phyloP scores from a whole-genome alignment of 768 basidiomycete species.

The Termitomyces sp. region DNA sequence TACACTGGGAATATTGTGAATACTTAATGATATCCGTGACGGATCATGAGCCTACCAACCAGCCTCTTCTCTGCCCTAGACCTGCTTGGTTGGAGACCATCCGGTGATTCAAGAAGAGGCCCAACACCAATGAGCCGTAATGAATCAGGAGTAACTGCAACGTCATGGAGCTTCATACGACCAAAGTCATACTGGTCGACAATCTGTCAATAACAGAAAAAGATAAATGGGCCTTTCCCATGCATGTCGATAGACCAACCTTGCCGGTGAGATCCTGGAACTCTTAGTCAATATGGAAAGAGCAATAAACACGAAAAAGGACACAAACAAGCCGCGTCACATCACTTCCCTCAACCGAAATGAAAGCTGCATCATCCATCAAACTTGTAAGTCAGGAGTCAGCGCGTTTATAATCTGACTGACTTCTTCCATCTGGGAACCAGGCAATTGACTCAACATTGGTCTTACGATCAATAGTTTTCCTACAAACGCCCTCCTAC shows the following conservation, averaged over 20 bases:
- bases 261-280: constrained; percentile 54
- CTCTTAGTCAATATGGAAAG: constrained; percentile 5
- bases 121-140: constrained; percentile 62
- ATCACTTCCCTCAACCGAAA: constrained; percentile 62
- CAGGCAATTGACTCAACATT: constrained; percentile 62
- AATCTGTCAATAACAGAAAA: constrained; percentile 27
- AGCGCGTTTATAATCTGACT: background rate
- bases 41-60: constrained; percentile 40
- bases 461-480: constrained; percentile 53
- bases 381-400: background rate
- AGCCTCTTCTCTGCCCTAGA: constrained; percentile 70
- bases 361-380: constrained; percentile 41
- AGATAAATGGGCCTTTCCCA: background rate
- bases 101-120: constrained; percentile 56
- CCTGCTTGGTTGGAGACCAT: constrained; percentile 62
- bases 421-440: constrained; percentile 62
- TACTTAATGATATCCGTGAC: background rate
- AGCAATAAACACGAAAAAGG: background rate
- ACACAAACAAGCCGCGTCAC: constrained; percentile 53
- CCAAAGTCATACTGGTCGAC: constrained; percentile 55
- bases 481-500: constrained; percentile 65
- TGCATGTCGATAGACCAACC: constrained; percentile 23
- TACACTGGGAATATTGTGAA: constrained; percentile 39
- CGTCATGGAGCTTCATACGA: constrained; percentile 61
- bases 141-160: constrained; percentile 66